phyloP scores from a whole-genome alignment of 2,329 filamentous ascomycete species.

The Cadophora sp. region DNA sequence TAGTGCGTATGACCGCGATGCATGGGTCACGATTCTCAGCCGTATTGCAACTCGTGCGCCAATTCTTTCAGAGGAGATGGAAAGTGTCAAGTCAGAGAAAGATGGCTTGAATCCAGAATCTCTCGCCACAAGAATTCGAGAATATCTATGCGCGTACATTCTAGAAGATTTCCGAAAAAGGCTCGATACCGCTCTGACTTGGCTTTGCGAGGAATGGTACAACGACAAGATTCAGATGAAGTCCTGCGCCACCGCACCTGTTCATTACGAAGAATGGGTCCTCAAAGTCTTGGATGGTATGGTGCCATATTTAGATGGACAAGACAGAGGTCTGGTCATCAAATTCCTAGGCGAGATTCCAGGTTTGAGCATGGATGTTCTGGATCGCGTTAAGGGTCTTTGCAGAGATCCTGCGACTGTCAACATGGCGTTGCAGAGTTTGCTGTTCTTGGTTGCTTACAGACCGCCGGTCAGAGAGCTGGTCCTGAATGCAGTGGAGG shows the following conservation, averaged over 20 bases:
- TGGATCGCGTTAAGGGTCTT: slow-evolving; percentile 73
- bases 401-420: slow-evolving; percentile 72
- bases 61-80: slow-evolving; percentile 68
- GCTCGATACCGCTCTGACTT: slow-evolving; percentile 88
- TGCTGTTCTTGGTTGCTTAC: slow-evolving; percentile 73
- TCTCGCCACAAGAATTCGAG: slow-evolving; percentile 75
- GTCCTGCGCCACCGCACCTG: slow-evolving; percentile 53
- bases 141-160: slow-evolving; percentile 82
- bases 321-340: slow-evolving; percentile 82
- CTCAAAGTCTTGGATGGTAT: slow-evolving; percentile 87
- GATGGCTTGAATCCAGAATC: slow-evolving; percentile 47
- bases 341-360: slow-evolving; percentile 93
- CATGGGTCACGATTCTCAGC: slow-evolving; percentile 88
- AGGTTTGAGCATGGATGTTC: slow-evolving; percentile 72
- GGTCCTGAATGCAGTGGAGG: slow-evolving; percentile 69
- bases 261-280: slow-evolving; percentile 81
- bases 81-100: slow-evolving; percentile 63
- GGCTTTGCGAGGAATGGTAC: slow-evolving; percentile 99
- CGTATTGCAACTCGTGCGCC: slow-evolving; percentile 83
- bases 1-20: slow-evolving; percentile 82
- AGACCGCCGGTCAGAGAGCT: slow-evolving; percentile 68
- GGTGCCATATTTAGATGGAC: slow-evolving; percentile 86
- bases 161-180: slow-evolving; percentile 90
- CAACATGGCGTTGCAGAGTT: slow-evolving; percentile 66
- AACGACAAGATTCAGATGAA: slow-evolving; percentile 72